Percentiles rank a stretch among this genome's conserved stretches.
Conservation (phyloP, 129 eudicot species). For the Deinandra increscens region DNA sequence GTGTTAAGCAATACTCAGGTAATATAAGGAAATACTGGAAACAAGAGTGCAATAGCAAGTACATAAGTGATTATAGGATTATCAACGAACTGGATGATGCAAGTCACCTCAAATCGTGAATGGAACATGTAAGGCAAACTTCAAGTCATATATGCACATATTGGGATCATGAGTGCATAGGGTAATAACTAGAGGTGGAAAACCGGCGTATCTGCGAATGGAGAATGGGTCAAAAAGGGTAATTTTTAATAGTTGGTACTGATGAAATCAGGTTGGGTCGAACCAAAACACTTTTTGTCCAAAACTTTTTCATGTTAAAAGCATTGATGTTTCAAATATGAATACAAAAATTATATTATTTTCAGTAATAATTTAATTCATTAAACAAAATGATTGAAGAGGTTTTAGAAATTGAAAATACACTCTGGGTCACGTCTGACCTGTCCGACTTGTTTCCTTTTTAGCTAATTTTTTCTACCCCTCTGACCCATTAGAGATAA, state of each 20-base stretch:
- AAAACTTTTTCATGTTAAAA: neutral
- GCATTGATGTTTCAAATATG: neutral
- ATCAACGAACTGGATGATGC: neutral
- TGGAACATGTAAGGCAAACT: neutral
- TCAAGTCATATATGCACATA: slow-evolving; percentile 3
- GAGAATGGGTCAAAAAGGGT: neutral
- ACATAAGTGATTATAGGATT: slow-evolving; percentile 2
- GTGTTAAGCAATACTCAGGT: neutral
- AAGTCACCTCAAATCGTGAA: slow-evolving; percentile 14
- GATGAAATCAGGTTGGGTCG: neutral
- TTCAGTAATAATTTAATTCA: neutral
- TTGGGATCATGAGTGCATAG: neutral
- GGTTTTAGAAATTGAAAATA: neutral
- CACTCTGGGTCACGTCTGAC: neutral
- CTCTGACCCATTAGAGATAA: neutral
- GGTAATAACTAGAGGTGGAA: neutral
- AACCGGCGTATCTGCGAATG: neutral
- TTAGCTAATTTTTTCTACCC: neutral
- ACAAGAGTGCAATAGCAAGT: slow-evolving; percentile 13
- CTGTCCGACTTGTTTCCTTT: neutral
- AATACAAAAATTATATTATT: neutral
- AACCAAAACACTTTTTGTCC: neutral
- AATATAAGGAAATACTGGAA: neutral
- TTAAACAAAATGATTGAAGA: neutral
- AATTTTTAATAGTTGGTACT: neutral